Evolutionary conservation across 805 yeast species (phyloP), one percentile per base, ranked within the genome.

Genomic region (Yamadazyma insecticola): DNA sequence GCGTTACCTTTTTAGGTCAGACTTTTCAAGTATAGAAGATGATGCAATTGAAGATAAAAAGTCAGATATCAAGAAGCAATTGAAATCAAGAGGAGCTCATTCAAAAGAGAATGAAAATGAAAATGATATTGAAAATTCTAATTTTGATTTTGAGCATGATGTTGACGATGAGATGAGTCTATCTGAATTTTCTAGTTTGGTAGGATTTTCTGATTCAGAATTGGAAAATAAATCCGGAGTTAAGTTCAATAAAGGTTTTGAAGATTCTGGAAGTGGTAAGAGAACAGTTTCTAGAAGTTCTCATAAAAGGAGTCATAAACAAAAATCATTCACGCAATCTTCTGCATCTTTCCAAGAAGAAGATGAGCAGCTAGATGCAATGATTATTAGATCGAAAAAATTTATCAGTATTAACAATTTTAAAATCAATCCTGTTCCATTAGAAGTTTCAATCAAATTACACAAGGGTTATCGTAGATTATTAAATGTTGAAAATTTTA

Each of bases 341-440:
- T 32, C 44, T 5, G 16, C 14, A 5, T 28, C 40, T 4, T 38
- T 38, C 3, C 32, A 28, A 24, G 52, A 44, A 26, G 35, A 48
- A 17, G 53, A 55, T 28, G 50, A 48, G 14, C 52, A 64, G 13
- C 47, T 63, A 14, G 53, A 75, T 16, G 71, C 74, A 40, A 87
- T 90, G 96, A 58, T 87, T 4, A 58, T 66, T 26, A 63, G 97
- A 28, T 86, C 97, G 1, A 73, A 84, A 16, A 75, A 74, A 35
- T 85, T 74, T 50, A 66, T 83, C 53, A 80, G 84, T 43, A 74
- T 89, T 37, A 74, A 76, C 15, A 60, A 72, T 11, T 66, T 90
- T 39, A 62, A 58, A 19, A 29, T 56, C 4, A 37, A 45, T 17
- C 48, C 61, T 1, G 45, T 57, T 14, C 43, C 54, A 6, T 37